phyloP scores from a whole-genome alignment of 2,329 filamentous ascomycete species.

The Allantophomopsis lycopodina region DNA sequence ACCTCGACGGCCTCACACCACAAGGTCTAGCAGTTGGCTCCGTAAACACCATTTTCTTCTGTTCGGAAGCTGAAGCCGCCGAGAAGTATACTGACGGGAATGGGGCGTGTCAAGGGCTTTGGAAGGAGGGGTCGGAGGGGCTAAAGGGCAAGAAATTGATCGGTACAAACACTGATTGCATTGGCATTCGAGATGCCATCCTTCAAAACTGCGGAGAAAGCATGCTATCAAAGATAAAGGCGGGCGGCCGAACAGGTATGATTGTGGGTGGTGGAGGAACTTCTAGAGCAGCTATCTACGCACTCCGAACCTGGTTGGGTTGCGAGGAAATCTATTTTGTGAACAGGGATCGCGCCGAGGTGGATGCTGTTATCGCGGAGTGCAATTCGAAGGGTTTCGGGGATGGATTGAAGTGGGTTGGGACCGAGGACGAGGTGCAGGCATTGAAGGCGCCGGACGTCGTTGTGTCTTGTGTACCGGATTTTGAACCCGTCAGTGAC shows the following conservation, averaged over 20 bases:
- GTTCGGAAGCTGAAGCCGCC: conserved; percentile 18
- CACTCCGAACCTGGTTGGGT: conserved; percentile 55
- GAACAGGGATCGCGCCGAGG: conserved; percentile 57
- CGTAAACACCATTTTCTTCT: conserved; percentile 68
- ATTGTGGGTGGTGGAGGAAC: conserved; percentile 70
- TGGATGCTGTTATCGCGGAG: conserved; percentile 51
- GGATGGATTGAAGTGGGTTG: conserved; percentile 44
- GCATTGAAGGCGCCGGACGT: conserved; percentile 45
- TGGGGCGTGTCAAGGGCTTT: conserved; percentile 19
- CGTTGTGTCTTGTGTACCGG: conserved; percentile 62
- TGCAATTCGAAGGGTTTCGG: conserved; percentile 46
- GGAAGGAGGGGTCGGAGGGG: conserved; percentile 20
- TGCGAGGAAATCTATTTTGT: conserved; percentile 61
- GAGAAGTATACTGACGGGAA: no score
- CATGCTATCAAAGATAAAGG: conserved; percentile 32
- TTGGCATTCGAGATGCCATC: conserved; percentile 65
- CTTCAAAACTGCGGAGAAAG: conserved; percentile 34
- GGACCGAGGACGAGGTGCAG: conserved; percentile 44
- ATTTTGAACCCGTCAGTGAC: conserved; percentile 54
- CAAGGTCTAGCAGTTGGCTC: conserved; percentile 64
- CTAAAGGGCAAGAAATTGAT: conserved; percentile 27
- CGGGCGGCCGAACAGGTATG: no score
- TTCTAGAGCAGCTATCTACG: conserved; percentile 65
- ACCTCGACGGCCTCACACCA: conserved; percentile 60
- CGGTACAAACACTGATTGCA: conserved; percentile 71